A percentile compares a stretch with the other conserved stretches of the same genome.
phyloP scores from a whole-genome alignment of 257 asterid species.

The Catharanthus roseus region DNA sequence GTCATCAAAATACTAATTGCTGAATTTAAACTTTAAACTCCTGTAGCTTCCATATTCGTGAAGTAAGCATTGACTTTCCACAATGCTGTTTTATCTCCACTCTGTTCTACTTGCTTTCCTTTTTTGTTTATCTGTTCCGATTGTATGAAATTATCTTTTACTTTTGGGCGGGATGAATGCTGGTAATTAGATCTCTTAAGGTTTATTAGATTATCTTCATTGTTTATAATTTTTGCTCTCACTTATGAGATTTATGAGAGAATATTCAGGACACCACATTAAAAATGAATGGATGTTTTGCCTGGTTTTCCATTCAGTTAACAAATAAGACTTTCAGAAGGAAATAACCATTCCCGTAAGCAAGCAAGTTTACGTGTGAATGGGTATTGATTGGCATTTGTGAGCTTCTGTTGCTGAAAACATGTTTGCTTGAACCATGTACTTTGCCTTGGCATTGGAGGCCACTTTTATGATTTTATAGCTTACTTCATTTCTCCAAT shows the following conservation, averaged over 20 bases:
- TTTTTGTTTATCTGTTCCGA: background rate
- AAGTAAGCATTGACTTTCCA: background rate
- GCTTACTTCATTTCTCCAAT: background rate
- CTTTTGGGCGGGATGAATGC: no score
- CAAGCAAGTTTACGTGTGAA: background rate
- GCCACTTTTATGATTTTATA: background rate
- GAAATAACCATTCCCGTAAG: background rate
- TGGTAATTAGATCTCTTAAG: no score
- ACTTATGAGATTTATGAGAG: background rate
- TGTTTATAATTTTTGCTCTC: no score
- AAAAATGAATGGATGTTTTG: background rate
- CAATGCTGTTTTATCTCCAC: background rate
- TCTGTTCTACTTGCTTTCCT: background rate
- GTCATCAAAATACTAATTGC: background rate
- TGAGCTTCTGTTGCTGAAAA: background rate
- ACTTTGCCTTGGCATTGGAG: background rate
- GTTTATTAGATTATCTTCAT: no score
- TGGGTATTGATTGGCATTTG: background rate
- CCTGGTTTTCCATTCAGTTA: background rate
- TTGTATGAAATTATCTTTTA: background rate
- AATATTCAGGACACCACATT: background rate
- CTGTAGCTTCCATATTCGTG: background rate
- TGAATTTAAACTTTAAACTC: background rate
- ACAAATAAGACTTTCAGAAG: background rate
- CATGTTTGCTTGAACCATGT: no score